phyloP scores from a whole-genome alignment of 129 eudicot species.

The Pseudognaphalium luteoalbum region DNA sequence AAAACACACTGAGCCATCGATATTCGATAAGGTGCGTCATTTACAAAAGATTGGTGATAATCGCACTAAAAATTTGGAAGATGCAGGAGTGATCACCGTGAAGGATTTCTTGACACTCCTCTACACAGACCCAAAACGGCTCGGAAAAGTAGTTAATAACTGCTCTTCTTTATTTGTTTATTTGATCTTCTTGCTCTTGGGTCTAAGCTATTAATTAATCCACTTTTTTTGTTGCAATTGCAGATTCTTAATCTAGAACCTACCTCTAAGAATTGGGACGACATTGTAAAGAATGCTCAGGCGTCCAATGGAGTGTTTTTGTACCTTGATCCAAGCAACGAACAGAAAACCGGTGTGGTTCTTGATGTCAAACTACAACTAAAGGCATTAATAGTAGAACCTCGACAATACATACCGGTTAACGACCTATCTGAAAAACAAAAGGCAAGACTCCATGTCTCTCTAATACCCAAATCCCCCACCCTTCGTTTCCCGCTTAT shows the following conservation, averaged over 20 bases:
- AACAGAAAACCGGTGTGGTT: conserved; percentile 38
- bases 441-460: conserved; percentile 37
- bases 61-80: conserved; percentile 46
- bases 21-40: conserved; percentile 60
- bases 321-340: conserved; percentile 44
- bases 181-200: neutral
- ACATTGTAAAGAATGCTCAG: conserved; percentile 59
- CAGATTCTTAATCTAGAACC: conserved; percentile 56
- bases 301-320: conserved; percentile 47
- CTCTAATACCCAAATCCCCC: neutral
- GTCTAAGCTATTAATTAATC: conserved; percentile 3
- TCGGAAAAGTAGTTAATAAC: conserved; percentile 43
- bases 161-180: neutral
- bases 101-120: conserved; percentile 49
- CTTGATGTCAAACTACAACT: conserved; percentile 54
- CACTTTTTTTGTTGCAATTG: conserved; percentile 21
- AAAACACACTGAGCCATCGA: conserved; percentile 55
- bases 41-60: conserved; percentile 55
- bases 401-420: conserved; percentile 38
- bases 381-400: conserved; percentile 42
- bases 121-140: conserved; percentile 46
- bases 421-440: conserved; percentile 50
- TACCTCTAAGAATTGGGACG: conserved; percentile 60
- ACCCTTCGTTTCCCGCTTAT: neutral
- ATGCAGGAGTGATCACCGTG: conserved; percentile 53